Conservation (phyloP, 192 early-diverging fungal genomes). For the Geosiphon pyriformis region DNA sequence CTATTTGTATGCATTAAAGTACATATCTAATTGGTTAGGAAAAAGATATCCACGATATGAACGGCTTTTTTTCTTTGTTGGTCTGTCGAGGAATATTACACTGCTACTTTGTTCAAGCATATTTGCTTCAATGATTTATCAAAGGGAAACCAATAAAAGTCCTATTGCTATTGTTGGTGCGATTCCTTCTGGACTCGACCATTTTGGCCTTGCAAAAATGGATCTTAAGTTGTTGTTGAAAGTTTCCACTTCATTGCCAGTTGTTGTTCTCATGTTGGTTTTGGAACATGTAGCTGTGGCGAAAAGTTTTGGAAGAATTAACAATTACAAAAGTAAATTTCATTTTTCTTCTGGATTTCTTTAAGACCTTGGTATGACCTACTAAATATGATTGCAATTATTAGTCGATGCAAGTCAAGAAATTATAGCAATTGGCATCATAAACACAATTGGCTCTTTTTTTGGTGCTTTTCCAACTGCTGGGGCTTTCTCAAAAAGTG, state of each 20-base stretch:
- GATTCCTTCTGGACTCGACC: slow-evolving; percentile 71
- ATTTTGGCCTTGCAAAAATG: slow-evolving; percentile 52
- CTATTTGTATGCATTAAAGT: slow-evolving; percentile 39
- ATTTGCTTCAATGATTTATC: slow-evolving; percentile 59
- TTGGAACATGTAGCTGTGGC: slow-evolving; percentile 89
- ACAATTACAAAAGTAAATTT: slow-evolving; percentile 73
- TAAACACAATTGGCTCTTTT: slow-evolving; percentile 82
- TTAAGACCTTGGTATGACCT: no score
- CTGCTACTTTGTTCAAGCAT: slow-evolving; percentile 72
- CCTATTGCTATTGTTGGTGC: slow-evolving; percentile 60
- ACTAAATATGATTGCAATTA: background rate
- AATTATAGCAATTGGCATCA: slow-evolving; percentile 79
- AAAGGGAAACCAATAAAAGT: slow-evolving; percentile 33
- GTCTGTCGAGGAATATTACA: slow-evolving; percentile 67
- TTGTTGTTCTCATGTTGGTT: slow-evolving; percentile 68
- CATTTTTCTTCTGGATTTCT: background rate
- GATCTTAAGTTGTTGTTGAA: slow-evolving; percentile 43
- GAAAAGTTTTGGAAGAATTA: slow-evolving; percentile 79
- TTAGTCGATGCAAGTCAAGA: slow-evolving; percentile 74
- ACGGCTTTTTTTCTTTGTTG: slow-evolving; percentile 55
- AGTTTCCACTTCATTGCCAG: slow-evolving; percentile 49
- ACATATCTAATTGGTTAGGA: slow-evolving; percentile 25
- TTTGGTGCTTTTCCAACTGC: slow-evolving; percentile 85
- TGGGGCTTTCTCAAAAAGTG: slow-evolving; percentile 90
- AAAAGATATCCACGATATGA: slow-evolving; percentile 43